A percentile compares a stretch with the other conserved stretches of the same genome.
Evolutionary conservation across 257 asterid genomes (phyloP).

Genomic region (Solanum sejunctum): DNA sequence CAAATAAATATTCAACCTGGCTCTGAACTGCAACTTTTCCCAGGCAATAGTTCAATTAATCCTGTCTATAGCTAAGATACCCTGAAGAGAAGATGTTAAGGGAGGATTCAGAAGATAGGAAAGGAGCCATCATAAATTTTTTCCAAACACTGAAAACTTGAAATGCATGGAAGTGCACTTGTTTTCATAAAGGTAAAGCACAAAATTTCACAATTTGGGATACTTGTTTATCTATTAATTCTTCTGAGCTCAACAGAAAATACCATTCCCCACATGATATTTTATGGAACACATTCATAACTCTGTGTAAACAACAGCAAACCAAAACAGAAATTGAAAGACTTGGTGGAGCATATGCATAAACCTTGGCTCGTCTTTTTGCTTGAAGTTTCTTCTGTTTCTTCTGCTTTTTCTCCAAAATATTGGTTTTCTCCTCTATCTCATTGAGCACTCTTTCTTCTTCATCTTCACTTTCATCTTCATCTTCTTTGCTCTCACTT

Average conservation of each 20-base stretch:
- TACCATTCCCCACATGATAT: neutral
- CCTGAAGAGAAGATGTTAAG: neutral
- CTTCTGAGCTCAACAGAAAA: neutral
- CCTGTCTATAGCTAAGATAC: neutral
- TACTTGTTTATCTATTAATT: neutral
- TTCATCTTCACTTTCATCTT: slow-evolving; percentile 72
- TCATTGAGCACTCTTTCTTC: slow-evolving; percentile 62
- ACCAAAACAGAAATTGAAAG: neutral
- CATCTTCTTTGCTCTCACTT: slow-evolving; percentile 26
- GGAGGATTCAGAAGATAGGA: neutral
- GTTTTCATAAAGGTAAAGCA: neutral
- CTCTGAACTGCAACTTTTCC: neutral
- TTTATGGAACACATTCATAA: neutral
- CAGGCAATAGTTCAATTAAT: neutral
- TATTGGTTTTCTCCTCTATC: slow-evolving; percentile 76
- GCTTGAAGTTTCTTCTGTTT: slow-evolving; percentile 49
- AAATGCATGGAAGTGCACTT: neutral
- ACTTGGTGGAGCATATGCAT: neutral
- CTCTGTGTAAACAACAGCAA: neutral
- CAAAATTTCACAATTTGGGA: neutral
- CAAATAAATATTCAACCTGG: neutral
- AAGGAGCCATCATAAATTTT: neutral
- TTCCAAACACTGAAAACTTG: neutral
- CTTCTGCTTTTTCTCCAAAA: slow-evolving; percentile 76
- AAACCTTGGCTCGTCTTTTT: slow-evolving; percentile 77